A percentile compares a stretch with the other conserved stretches of the same genome.
Conservation (phyloP, 805 yeast species). For the Wickerhamiella alocasiicola region DNA sequence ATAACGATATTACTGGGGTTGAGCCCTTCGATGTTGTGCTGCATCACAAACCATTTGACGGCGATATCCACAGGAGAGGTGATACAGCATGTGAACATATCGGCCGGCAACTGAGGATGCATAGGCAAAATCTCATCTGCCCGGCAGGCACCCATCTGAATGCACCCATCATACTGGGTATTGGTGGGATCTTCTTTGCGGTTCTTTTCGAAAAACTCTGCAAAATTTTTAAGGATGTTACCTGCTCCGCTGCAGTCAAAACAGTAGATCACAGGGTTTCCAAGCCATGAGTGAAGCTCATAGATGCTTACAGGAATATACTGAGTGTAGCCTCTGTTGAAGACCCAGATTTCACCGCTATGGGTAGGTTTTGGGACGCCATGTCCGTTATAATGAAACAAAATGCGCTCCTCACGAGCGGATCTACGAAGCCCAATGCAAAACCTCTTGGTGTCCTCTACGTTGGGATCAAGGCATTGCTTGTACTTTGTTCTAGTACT, state of each 20-base stretch:
- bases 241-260: conserved; percentile 95
- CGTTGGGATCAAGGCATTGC: conserved; percentile 86
- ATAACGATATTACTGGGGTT: conserved; percentile 39
- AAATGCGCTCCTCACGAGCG: conserved; percentile 84
- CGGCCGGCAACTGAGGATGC: conserved; percentile 93
- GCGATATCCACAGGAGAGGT: conserved; percentile 94
- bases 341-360: conserved; percentile 96
- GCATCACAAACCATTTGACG: conserved; percentile 81
- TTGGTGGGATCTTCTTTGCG: conserved; percentile 47
- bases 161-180: conserved; percentile 66
- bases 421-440: conserved; percentile 79
- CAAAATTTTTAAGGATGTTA: conserved; percentile 78
- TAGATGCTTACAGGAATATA: conserved; percentile 93
- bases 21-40: conserved; percentile 41
- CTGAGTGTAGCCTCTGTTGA: conserved; percentile 92
- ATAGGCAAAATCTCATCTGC: conserved; percentile 78
- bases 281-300: conserved; percentile 93
- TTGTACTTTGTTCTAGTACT: conserved; percentile 81
- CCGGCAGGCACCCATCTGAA: conserved; percentile 85
- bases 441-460: conserved; percentile 85
- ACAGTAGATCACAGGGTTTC: conserved; percentile 93
- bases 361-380: conserved; percentile 97
- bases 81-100: conserved; percentile 85
- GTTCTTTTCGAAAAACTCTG: conserved; percentile 78
- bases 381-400: conserved; percentile 95